phyloP scores from a whole-genome alignment of 495 filamentous ascomycete genomes.

The Umbilicaria muhlenbergii region DNA sequence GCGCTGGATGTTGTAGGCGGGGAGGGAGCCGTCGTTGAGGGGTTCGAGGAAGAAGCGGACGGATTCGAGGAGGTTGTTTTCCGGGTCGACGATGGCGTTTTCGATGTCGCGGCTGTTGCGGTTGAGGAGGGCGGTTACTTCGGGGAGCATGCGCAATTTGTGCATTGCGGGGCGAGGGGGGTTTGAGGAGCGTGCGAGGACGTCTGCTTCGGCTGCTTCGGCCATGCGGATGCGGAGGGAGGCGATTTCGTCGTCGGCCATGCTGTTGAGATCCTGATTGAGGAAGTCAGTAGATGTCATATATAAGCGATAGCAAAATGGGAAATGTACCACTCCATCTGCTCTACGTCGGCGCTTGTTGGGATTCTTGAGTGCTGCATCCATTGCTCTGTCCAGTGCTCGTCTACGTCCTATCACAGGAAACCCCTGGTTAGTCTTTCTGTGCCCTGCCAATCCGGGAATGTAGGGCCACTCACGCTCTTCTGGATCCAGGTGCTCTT shows the following conservation, averaged over 20 bases:
- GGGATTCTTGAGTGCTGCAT: constrained; percentile 72
- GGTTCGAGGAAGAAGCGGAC: constrained; percentile 97
- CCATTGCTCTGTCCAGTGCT: constrained; percentile 72
- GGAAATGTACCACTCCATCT: constrained; percentile 65
- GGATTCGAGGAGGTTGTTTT: constrained; percentile 85
- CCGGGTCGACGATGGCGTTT: constrained; percentile 71
- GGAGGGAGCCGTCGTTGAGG: constrained; percentile 77
- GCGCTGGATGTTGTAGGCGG: constrained; percentile 92
- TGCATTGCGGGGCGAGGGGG: constrained; percentile 57
- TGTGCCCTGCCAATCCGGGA: constrained; percentile 1
- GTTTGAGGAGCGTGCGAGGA: constrained; percentile 55
- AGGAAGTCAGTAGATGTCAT: constrained; percentile 9
- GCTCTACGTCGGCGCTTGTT: constrained; percentile 67
- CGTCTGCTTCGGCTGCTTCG: constrained; percentile 75
- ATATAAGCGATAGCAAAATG: not conserved
- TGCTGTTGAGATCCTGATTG: constrained; percentile 68
- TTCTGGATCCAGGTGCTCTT: constrained; percentile 43
- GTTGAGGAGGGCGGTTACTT: constrained; percentile 76
- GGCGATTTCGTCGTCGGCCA: constrained; percentile 80
- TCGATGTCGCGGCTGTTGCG: constrained; percentile 61
- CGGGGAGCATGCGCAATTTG: constrained; percentile 88
- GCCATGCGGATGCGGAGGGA: constrained; percentile 83
- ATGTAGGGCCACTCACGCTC: constrained; percentile 24
- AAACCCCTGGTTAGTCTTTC: constrained; percentile 30
- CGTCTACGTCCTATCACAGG: constrained; percentile 51